These are phyloP conservation scores for Lanmaoa rubissima DNA, from an alignment of 768 basidiomycete genomes.

Conservation along the genomic window DNA sequence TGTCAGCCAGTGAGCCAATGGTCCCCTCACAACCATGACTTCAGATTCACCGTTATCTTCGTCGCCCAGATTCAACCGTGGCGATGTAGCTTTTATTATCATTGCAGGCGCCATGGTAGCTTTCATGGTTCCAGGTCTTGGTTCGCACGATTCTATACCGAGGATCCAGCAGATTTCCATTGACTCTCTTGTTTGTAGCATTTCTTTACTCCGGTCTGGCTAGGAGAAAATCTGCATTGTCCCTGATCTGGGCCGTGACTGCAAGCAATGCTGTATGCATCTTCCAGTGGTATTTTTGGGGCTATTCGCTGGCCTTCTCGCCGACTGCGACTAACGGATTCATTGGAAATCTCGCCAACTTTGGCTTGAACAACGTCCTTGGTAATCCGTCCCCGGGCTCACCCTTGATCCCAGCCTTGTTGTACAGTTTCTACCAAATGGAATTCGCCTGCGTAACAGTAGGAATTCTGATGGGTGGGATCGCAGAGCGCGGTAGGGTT, in stretches of 20 bases:
- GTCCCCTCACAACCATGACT: background rate
- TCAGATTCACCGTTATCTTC: slow-evolving; percentile 4
- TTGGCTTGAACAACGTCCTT: slow-evolving; percentile 72
- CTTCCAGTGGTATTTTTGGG: slow-evolving; percentile 82
- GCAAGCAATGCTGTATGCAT: slow-evolving; percentile 74
- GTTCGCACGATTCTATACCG: slow-evolving; percentile 32
- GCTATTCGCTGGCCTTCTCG: slow-evolving; percentile 85
- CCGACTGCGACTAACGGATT: slow-evolving; percentile 68
- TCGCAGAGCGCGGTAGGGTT: slow-evolving; percentile 85
- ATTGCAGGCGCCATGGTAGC: slow-evolving; percentile 67
- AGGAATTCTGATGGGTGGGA: slow-evolving; percentile 71
- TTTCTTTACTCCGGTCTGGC: slow-evolving; percentile 75
- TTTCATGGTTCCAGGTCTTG: slow-evolving; percentile 77
- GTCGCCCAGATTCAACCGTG: slow-evolving; percentile 56
- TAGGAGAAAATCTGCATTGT: slow-evolving; percentile 65
- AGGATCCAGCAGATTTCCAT: background rate
- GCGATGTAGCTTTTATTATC: slow-evolving; percentile 71
- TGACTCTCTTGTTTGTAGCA: slow-evolving; percentile 36
- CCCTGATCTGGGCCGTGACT: slow-evolving; percentile 73
- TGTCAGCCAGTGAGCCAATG: slow-evolving; percentile 25
- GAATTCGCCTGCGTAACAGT: slow-evolving; percentile 83
- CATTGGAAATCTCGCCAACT: slow-evolving; percentile 78
- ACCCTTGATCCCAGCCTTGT: slow-evolving; percentile 74
- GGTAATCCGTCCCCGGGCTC: slow-evolving; percentile 75
- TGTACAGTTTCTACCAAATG: slow-evolving; percentile 88